Conservation (phyloP, 129 eudicot genomes). For the Helianthus annuus region HanXRQr2.0-SUNRISE NC_035438.2:29500593-29501092, state of each 20-base stretch:
- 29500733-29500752: background rate
- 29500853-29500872: slow-evolving; percentile 4
- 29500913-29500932: slow-evolving; percentile 23
- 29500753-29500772: background rate
- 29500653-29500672: slow-evolving; percentile 6
- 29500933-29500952: slow-evolving; percentile 47
- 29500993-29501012: background rate
- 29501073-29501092: slow-evolving; percentile 70
- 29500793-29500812: background rate
- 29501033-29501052: background rate
- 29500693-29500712: background rate
- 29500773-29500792: background rate
- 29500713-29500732: background rate
- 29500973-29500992: slow-evolving; percentile 38
- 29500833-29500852: background rate
- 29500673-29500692: background rate
- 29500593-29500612: background rate
- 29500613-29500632: background rate
- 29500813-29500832: background rate
- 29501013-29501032: background rate
- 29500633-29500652: background rate
- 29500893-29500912: background rate
- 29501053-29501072: slow-evolving; percentile 47
- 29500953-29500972: slow-evolving; percentile 57
- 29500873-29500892: background rate